Base-by-base conservation (phyloP, 2,329 filamentous ascomycete species). In the Nothopassalora personata region DNA sequence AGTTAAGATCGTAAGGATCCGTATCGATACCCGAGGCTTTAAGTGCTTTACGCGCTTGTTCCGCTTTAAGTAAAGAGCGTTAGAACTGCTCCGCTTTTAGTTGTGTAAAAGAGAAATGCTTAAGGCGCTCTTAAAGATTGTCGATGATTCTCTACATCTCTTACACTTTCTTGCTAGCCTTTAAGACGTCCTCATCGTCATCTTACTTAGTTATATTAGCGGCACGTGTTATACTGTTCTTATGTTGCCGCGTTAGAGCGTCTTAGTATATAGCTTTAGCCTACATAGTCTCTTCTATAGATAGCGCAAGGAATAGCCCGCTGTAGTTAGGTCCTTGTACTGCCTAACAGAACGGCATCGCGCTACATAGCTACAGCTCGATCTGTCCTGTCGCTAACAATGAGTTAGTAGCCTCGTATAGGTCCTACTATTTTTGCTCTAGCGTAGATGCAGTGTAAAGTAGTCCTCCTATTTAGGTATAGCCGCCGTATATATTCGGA, bases 321-420 rank as follows among this genome's bases (percentile, higher is more conserved):
- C 45, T 30, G 56, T 81, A 80, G 1, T 69, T 68, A 0, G 70
- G 70, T 1, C 78, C 79, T 66, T 80, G 78, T 0, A 80, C 72
- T 8, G 74, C 76, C 63, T 81, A 78, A 5, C 68, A 66, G 8
- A 76, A 70, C 1, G 79, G 78, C 19, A 80, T 64, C 11, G 71
- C 70, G 15, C 77, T 77, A 64, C 77, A 72, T 2, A 75, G 72
- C 1, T 65, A 64, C 7, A 71, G 46, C 4, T 70, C 64, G 15
- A 81, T 72, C 46, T 75, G 66, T 2, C 67, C 61, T 0, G 64
- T 69, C 1, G 66, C 28, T 0, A 79, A 45, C 4, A 67, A 73
- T 45, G 50, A 19, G 64, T 64, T 27, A 11, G 72, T 67, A 1
- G 65, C 57, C 43, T 58, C 54, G 10, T 63, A 58, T 11, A 57